Percentiles rank a stretch among this genome's conserved stretches.
These are phyloP conservation scores for Magnaporthiopsis rhizophila DNA, from an alignment of 2,329 filamentous ascomycete genomes.

Conservation along the genomic window DNA sequence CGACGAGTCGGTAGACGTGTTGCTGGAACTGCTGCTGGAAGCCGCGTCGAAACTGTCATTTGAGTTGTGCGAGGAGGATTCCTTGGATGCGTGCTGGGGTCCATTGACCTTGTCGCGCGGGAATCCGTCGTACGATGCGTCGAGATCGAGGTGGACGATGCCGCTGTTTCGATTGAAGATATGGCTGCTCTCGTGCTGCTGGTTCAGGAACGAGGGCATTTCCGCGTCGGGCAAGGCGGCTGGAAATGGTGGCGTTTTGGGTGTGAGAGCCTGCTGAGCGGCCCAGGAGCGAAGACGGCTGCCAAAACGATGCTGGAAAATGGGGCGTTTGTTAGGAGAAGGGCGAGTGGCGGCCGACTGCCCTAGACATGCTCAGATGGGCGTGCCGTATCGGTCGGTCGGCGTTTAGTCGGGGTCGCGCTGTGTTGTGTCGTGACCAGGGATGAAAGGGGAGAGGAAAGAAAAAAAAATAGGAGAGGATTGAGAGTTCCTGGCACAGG, in stretches of 20 bases:
- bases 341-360: conserved; percentile 4
- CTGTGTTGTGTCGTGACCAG: not conserved
- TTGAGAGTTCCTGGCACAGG: conserved; percentile 6
- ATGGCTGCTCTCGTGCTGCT: conserved; percentile 29
- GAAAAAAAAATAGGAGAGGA: not conserved
- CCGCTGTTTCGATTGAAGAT: conserved; percentile 33
- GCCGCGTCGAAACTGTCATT: conserved; percentile 47
- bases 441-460: too few relatives aligned
- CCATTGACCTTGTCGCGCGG: conserved; percentile 23
- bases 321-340: not conserved
- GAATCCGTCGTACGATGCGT: conserved; percentile 23
- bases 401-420: conserved; percentile 1
- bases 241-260: not conserved
- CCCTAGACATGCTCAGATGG: conserved; percentile 9
- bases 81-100: conserved; percentile 14
- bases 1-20: conserved; percentile 29
- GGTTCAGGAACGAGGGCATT: conserved; percentile 49
- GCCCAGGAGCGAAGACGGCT: not conserved
- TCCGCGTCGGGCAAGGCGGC: conserved; percentile 13
- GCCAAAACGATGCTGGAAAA: conserved; percentile 5
- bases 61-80: conserved; percentile 28
- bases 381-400: not conserved
- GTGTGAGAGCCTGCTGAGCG: not conserved
- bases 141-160: conserved; percentile 35
- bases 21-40: conserved; percentile 36